Base-by-base conservation (phyloP, 2,329 filamentous ascomycete genomes). In the Aspergillus thermomutatus region DNA sequence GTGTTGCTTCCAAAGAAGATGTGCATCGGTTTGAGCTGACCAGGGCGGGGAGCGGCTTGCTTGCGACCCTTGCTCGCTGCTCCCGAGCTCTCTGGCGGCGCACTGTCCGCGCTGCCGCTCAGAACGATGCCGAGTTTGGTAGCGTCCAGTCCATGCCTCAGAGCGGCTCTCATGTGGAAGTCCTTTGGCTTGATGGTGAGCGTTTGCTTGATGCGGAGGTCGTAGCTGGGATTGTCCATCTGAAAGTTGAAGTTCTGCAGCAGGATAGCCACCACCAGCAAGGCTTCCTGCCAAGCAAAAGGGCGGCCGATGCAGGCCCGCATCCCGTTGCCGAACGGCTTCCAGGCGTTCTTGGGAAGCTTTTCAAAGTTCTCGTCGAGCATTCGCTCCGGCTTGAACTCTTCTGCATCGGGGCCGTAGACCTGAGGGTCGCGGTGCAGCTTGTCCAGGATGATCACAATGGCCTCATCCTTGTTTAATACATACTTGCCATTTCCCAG, bases 1-100 rank as follows among this genome's bases (percentile, higher is more conserved):
- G 84, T 86, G 67, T 91, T 90, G 19, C 86, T 89, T 2, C 89
- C 89, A 66, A 89, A 92, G 46, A 87, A 82, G 21, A 92, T 82
- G n/a, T 82, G 82, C 61, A 92, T 76, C 1, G 79, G 77, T 61
- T 80, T 80, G 25, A 69, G 62, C 17, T 68, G 54, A 3, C 54
- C 59, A 46, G 52, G 53, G 3, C 49, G 49, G n/a, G 60, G 54
- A 7, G 53, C 49, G 1, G 50, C 54, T 45, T 63, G 64, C 54
- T 69, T 68, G 19, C 60, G 60, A 23, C 64, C 61, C n/a, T 61
- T 59, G 50, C 59, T 57, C 5, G 52, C 54, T 11, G 56, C 52
- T 17, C 47, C 57, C 3, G 60, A 31, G 10, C 21, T 49, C 23
- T 59, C 60, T 4, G 60, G 9, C 3, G 60, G 49, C 8, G n/a